Base-by-base conservation (phyloP, 2,329 filamentous ascomycete genomes). In the Aspergillus japonicus region DNA sequence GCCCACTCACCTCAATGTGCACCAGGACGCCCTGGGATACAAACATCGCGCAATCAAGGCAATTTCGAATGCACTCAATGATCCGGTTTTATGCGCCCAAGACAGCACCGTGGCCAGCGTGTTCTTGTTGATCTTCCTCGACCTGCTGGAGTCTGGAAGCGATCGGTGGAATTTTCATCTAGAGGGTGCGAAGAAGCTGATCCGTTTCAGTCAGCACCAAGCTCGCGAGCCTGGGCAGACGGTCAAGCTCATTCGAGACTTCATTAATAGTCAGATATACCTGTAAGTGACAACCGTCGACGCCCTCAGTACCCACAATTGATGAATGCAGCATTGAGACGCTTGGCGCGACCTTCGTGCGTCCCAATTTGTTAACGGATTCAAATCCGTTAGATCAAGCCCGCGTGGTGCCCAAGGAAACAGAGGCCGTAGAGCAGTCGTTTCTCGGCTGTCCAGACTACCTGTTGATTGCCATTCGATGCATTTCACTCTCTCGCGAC, bases 371-470 rank as follows among this genome's bases (percentile, higher is more conserved):
- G 16, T 31, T 75, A n/a, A 69, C 73, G 1, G 58, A 68, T 2
- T 69, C 60, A 29, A 49, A 58, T 8, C 59, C 62, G 2, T 42
- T 66, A 3, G 64, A 66, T 0, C 16, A 12, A n/a, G 2, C 49
- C 63, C 16, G 57, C 63, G 23, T 62, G 64, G n/a, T 56, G 56
- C 3, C 59, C 68, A 12, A 16, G 16, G 39, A n/a, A 19, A 19
- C 39, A 49, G 72, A 75, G 54, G 63, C 62, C 1, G 66, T 73
- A 2, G 72, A 76, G 47, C 59, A 68, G 24, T 75, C 73, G 1
- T 75, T 75, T 48, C 71, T 76, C 14, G 73, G 73, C 8, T 76
- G 73, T 47, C 73, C 73, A 0, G 71, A 69, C 33, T 73, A 72
- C 50, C 61, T 76, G 1, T 54, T 75, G 3, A 66, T 62, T 29